Conservation (phyloP, 352 stramenopile genomes). For the Plasmopara muralis region DNA sequence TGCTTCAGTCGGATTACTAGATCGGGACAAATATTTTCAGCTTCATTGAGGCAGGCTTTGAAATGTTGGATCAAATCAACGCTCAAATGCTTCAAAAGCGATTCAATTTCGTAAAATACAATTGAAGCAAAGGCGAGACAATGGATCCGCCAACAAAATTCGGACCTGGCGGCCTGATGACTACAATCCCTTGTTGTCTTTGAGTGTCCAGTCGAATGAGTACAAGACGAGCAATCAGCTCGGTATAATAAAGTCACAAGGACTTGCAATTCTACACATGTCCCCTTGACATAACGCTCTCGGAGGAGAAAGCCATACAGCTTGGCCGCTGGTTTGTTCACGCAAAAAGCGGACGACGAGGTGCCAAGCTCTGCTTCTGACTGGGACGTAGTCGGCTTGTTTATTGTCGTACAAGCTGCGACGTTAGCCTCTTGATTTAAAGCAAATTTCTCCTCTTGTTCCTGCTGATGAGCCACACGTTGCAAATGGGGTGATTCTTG, state of each 20-base stretch:
- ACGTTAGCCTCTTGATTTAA: slow-evolving; percentile 10
- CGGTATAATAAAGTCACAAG: slow-evolving; percentile 36
- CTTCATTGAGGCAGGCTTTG: slow-evolving; percentile 20
- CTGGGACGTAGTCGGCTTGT: background rate
- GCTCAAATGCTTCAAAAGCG: slow-evolving; percentile 25
- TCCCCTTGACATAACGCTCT: slow-evolving; percentile 36
- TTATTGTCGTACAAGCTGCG: background rate
- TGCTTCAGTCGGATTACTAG: slow-evolving; percentile 28
- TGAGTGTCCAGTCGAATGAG: background rate
- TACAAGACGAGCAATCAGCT: slow-evolving; percentile 15
- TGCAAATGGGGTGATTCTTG: slow-evolving; percentile 7
- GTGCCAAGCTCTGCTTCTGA: background rate
- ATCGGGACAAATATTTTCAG: slow-evolving; percentile 20
- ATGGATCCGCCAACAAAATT: slow-evolving; percentile 40
- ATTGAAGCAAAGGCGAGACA: slow-evolving; percentile 35
- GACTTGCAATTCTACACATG: slow-evolving; percentile 36
- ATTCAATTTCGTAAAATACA: slow-evolving; percentile 33
- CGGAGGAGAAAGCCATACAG: slow-evolving; percentile 49
- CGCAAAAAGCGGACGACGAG: slow-evolving; percentile 7
- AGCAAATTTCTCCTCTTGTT: background rate
- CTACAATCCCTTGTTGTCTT: background rate
- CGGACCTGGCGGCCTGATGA: slow-evolving; percentile 10
- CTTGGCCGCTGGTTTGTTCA: slow-evolving; percentile 39
- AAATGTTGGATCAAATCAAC: slow-evolving; percentile 25
- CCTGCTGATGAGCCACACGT: background rate